Percentiles rank a stretch among this genome's conserved stretches.
Conservation (phyloP, 2,329 filamentous ascomycete genomes). For the Daldinia sp. region DNA sequence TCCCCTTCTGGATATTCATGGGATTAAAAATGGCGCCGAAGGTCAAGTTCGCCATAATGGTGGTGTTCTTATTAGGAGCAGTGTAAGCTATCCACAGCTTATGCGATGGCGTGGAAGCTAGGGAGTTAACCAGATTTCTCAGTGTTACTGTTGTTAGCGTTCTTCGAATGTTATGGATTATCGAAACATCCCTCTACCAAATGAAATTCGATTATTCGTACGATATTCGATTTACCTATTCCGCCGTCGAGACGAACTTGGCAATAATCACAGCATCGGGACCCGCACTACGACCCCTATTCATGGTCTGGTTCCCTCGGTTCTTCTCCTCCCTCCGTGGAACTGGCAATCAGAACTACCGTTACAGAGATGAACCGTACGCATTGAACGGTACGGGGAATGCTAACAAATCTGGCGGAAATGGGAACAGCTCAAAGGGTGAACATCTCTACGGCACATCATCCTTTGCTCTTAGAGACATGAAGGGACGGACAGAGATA, state of each 20-base stretch:
- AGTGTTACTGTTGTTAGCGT: conserved; percentile 45
- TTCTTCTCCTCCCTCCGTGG: conserved; percentile 43
- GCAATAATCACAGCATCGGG: conserved; percentile 48
- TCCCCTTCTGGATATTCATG: conserved; percentile 58
- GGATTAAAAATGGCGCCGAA: conserved; percentile 55
- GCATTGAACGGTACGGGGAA: conserved; percentile 27
- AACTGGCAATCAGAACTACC: conserved; percentile 37
- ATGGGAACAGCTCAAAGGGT: conserved; percentile 22
- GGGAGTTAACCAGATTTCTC: not conserved
- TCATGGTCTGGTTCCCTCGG: conserved; percentile 45
- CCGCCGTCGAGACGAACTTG: conserved; percentile 47
- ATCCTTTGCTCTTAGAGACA: conserved; percentile 38
- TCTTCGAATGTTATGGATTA: conserved; percentile 43
- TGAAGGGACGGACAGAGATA: conserved; percentile 44
- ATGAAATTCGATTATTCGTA: conserved; percentile 43
- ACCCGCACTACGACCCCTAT: conserved; percentile 44
- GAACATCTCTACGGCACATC: conserved; percentile 34
- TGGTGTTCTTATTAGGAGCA: conserved; percentile 52
- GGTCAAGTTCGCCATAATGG: conserved; percentile 55
- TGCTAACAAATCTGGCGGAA: conserved; percentile 23
- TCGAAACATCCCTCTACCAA: conserved; percentile 39
- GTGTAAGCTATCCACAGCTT: conserved; percentile 40
- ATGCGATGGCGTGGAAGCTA: too few species aligned
- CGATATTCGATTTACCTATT: conserved; percentile 45
- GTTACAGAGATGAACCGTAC: conserved; percentile 32